Percentiles rank a stretch among this genome's conserved stretches.
These are phyloP conservation scores for Chamaecrista fasciculata DNA, from an alignment of 306 rosid genomes.

Conservation along the genomic window DNA sequence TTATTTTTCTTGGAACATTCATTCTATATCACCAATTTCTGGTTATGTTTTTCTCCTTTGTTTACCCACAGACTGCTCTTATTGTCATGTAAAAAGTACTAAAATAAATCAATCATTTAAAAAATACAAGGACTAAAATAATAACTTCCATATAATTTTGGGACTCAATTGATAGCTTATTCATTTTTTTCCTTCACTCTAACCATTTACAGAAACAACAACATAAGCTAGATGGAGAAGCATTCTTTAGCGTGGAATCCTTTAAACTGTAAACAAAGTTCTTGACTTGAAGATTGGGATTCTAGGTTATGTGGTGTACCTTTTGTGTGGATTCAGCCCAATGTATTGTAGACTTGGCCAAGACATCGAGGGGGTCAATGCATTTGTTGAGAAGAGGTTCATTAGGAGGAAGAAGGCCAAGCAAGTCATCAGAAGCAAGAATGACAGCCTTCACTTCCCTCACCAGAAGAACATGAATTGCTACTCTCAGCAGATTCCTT, in stretches of 20 bases:
- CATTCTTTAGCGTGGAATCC: too few relatives aligned
- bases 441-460: conserved; percentile 47
- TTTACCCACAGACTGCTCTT: neutral
- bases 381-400: conserved; percentile 56
- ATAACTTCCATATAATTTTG: too few relatives aligned
- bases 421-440: conserved; percentile 50
- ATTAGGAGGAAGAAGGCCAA: conserved; percentile 46
- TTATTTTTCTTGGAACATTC: neutral
- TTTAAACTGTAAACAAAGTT: neutral
- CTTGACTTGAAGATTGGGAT: neutral
- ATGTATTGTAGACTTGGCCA: conserved; percentile 47
- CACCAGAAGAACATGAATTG: conserved; percentile 43
- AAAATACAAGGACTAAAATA: too few relatives aligned
- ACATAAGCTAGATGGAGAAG: too few relatives aligned
- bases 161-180: too few relatives aligned
- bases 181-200: too few relatives aligned
- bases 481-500: conserved; percentile 50
- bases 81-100: too few relatives aligned
- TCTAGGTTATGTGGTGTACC: conserved; percentile 24
- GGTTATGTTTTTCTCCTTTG: neutral
- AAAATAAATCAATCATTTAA: too few relatives aligned
- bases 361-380: conserved; percentile 52
- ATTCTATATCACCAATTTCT: neutral
- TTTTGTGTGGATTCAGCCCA: conserved; percentile 44
- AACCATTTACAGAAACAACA: too few relatives aligned